These are phyloP conservation scores for Coniochaeta hoffmannii DNA, from an alignment of 2,329 filamentous ascomycete genomes.

Conservation along the genomic window DNA sequence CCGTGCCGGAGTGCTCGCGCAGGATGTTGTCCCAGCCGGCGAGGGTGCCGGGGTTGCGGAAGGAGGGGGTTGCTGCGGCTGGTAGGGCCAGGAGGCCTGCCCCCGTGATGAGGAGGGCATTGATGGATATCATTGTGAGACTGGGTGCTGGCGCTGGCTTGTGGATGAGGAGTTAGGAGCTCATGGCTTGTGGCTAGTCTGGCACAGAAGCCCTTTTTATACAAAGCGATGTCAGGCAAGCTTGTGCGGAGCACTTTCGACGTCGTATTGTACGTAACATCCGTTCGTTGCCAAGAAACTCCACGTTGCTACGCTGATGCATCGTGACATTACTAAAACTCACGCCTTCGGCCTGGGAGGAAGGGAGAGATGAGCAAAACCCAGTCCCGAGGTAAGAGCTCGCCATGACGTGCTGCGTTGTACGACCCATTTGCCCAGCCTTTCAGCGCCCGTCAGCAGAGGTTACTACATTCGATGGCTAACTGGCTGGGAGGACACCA, in stretches of 20 bases:
- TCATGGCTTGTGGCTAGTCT: not conserved
- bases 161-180: not conserved
- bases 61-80: conserved; percentile 20
- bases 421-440: not conserved
- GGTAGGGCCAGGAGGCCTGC: not conserved
- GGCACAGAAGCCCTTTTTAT: not conserved
- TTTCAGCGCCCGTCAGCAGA: not conserved
- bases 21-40: conserved; percentile 31
- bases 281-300: not conserved
- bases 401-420: not conserved
- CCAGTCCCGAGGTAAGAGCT: too few species aligned
- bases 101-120: not conserved
- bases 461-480: not conserved
- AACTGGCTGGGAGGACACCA: too few species aligned
- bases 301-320: not conserved
- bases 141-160: not conserved
- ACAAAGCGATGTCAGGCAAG: not conserved
- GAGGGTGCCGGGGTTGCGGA: conserved; percentile 32
- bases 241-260: not conserved
- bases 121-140: not conserved
- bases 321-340: not conserved
- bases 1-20: conserved; percentile 32
- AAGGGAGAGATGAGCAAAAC: too few species aligned
- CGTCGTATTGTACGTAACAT: not conserved
- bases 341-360: too few species aligned